These are phyloP conservation scores for Polytrichum commune DNA, from an alignment of 225 moss, liverwort and hornwort genomes.

Conservation along the genomic window DNA sequence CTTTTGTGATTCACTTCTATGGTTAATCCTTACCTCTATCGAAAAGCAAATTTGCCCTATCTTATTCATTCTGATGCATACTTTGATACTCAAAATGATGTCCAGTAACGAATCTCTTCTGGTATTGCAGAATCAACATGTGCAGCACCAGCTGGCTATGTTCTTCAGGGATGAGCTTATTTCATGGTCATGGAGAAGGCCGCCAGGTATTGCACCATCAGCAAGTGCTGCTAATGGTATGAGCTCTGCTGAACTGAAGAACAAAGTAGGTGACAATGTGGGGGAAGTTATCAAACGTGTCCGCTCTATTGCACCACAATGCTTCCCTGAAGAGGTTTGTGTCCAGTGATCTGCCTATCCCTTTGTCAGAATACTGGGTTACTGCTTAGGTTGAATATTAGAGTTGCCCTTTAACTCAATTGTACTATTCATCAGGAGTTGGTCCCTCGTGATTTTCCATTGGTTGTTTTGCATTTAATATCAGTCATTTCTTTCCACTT, in stretches of 20 bases:
- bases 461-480: too few relatives aligned
- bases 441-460: too few relatives aligned
- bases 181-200: slow-evolving; percentile 98
- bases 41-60: too few relatives aligned
- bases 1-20: too few relatives aligned
- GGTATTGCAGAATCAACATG: slow-evolving; percentile 78
- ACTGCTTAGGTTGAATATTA: too few relatives aligned
- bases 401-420: too few relatives aligned
- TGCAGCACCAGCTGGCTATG: slow-evolving; percentile 97
- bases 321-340: slow-evolving; percentile 86
- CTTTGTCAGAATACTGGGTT: background rate
- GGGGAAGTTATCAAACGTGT: slow-evolving; percentile 86
- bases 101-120: too few relatives aligned
- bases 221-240: slow-evolving; percentile 76
- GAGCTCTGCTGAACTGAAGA: slow-evolving; percentile 76
- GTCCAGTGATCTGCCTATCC: background rate
- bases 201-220: slow-evolving; percentile 68
- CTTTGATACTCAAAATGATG: too few relatives aligned
- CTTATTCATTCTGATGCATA: background rate
- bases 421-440: too few relatives aligned
- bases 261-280: slow-evolving; percentile 87
- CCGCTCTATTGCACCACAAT: slow-evolving; percentile 87
- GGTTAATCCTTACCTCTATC: too few relatives aligned
- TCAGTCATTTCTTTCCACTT: too few relatives aligned
- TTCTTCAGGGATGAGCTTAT: slow-evolving; percentile 99